Evolutionary conservation across 2,329 filamentous ascomycete genomes (phyloP), one percentile per base, ranked within the genome.

Genomic region (Pseudopyricularia javanii): DNA sequence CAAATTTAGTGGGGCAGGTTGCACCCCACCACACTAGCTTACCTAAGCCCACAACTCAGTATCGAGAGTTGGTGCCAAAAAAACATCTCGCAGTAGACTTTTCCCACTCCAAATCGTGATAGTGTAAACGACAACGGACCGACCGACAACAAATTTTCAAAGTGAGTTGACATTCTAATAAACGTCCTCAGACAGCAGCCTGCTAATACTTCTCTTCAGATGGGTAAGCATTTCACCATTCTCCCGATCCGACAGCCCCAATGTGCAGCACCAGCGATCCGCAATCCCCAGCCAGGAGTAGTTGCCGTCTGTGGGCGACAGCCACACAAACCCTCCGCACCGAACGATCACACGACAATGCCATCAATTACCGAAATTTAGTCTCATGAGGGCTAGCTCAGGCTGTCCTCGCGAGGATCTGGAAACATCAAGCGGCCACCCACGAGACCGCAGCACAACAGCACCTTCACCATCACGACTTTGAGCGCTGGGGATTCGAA

Each of bases 161-260:
- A 56, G 56, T 61, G 51, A 58, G 60, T 47, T 7, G 12, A 45
- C 20, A 45, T 11, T 12, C 40, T 22, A 45, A 2, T 15, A 15
- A 15, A 24, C 22, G 40, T 26, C 40, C 24, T 26, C 24, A 24
- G 12, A 4, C 14, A 45, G 32, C 53, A 20, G 20, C 54, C 55
- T 60, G 64, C 71, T 76, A 65, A 76, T 67, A 60, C 57, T 43
- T 54, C 57, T 58, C 32, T 52, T 58, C 66, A 82, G 78, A 82
- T 82, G 79, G 78, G 79, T 82, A 81, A 81, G 78, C 66, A 61
- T 33, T 55, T 57, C 65, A 56, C 56, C 54, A 55, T 55, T 59
- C 54, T 57, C 56, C 54, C 56, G 32, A 24, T 28, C 30, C 49
- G 17, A n/a, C 11, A 33, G 8, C 24, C 34, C 32, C 24, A 7